These are phyloP conservation scores for Ganoderma sinense DNA, from an alignment of 1,284 basidiomycete species.

Conservation along the genomic window DNA sequence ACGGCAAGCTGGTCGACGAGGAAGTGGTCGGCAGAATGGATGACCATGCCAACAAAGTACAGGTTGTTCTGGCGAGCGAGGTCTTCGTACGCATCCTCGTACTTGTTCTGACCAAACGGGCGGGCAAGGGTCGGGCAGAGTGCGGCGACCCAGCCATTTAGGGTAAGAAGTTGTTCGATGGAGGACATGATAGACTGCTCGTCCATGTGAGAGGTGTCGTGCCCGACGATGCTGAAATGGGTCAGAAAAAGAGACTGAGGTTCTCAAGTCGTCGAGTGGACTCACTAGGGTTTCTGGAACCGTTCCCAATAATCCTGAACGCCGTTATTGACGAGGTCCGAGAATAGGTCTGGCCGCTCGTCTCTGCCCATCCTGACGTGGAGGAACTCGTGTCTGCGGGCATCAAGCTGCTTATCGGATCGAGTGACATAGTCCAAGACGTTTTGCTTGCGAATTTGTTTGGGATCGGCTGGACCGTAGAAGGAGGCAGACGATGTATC, in stretches of 20 bases:
- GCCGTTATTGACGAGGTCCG: conserved; percentile 78
- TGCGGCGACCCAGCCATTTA: conserved; percentile 99
- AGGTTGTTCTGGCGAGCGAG: conserved; percentile 81
- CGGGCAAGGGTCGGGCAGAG: conserved; percentile 90
- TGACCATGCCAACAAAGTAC: conserved; percentile 93
- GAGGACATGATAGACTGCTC: conserved; percentile 86
- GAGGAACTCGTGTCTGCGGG: conserved; percentile 85
- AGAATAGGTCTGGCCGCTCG: conserved; percentile 82
- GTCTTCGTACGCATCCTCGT: conserved; percentile 88
- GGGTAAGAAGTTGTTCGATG: conserved; percentile 88
- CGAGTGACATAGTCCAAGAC: conserved; percentile 88
- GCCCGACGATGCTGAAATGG: conserved; percentile 70
- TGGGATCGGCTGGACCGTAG: conserved; percentile 40
- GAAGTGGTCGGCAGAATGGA: conserved; percentile 97
- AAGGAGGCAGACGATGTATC: conserved; percentile 38
- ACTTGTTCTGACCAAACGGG: conserved; percentile 89
- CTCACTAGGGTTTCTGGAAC: conserved; percentile 89
- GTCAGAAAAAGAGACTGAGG: background rate
- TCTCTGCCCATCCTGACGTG: conserved; percentile 89
- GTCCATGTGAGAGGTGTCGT: conserved; percentile 87
- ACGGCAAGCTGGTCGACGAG: conserved; percentile 95
- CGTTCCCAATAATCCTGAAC: conserved; percentile 89
- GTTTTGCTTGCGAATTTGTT: conserved; percentile 79
- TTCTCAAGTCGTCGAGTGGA: conserved; percentile 23
- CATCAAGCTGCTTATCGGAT: conserved; percentile 86